Evolutionary conservation across 768 basidiomycete species (phyloP), one percentile per base, ranked within the genome.

Genomic region (Podaxis sp.): DNA sequence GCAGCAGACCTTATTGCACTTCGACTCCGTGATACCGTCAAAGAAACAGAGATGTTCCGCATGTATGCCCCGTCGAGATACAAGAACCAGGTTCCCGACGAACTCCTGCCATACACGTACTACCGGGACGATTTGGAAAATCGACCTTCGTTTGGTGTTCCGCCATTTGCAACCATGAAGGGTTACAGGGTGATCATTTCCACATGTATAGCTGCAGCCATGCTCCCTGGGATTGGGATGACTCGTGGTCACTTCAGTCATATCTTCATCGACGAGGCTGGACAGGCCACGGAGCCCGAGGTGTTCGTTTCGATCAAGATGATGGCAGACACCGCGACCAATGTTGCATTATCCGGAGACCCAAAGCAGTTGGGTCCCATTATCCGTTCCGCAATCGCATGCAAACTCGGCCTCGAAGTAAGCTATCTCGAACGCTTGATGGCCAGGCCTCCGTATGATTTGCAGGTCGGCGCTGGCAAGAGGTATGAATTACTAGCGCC

Each of bases 351-450:
- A 0, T 83, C 86, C 0, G 89, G 89, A 0, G 89, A 91, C 67
- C 88, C 84, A 0, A 87, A 86, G 71, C 89, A 90, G 67, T 76
- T 90, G 12, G 88, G 89, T 0, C 89, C 89, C 0, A 84, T 90
- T 61, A 82, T 90, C 53, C 79, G 83, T 1, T 89, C 87, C 0
- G 65, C 65, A 2, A 75, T 88, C 43, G 89, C 88, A 1, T 74
- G 79, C 15, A 75, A 77, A 37, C 74, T 90, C 2, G 87, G 85
- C 0, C 70, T 90, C 2, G 82, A 83, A 63, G 77, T 66, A 22
- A 89, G 87, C 64, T 90, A 83, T 63, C 69, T 91, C 27, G 86
- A 89, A 66, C 76, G 89, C 6, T 67, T 86, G 25, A 86, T 86
- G 84, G 12, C 43, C 0, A 43, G 54, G 2, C 46, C 54, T 27